Conservation (phyloP, 2,329 filamentous ascomycete genomes). For the Phoma sp. region DNA sequence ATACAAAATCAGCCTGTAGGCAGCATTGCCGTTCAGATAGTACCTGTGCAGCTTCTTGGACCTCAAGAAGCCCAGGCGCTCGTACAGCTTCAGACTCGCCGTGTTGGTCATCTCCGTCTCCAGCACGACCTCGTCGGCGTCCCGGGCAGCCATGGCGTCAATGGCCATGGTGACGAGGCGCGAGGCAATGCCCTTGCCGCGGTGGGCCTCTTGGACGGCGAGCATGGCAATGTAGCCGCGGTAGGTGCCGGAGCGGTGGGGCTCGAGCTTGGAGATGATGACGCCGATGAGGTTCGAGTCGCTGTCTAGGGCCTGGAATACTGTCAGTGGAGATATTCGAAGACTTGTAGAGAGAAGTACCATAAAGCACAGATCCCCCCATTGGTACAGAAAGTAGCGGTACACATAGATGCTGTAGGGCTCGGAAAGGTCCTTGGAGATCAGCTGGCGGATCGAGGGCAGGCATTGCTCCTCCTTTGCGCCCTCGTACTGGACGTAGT, state of each 20-base stretch:
- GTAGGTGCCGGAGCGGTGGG: conserved; percentile 83
- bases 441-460: conserved; percentile 86
- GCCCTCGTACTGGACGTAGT: conserved; percentile 67
- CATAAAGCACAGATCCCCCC: conserved; percentile 97
- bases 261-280: conserved; percentile 92
- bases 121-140: conserved; percentile 92
- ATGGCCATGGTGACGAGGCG: conserved; percentile 88
- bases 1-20: conserved; percentile 85
- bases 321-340: too few species aligned
- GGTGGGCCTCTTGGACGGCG: conserved; percentile 80
- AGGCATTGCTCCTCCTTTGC: conserved; percentile 72
- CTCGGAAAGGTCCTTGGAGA: conserved; percentile 95
- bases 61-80: conserved; percentile 87
- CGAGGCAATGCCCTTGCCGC: conserved; percentile 85
- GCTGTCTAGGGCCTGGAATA: conserved; percentile 41
- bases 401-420: conserved; percentile 99
- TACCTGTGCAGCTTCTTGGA: conserved; percentile 95
- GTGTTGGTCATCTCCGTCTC: conserved; percentile 95
- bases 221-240: conserved; percentile 99
- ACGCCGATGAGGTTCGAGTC: conserved; percentile 77
- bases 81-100: conserved; percentile 90
- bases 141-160: conserved; percentile 82
- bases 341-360: too few species aligned
- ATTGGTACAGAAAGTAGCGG: conserved; percentile 96
- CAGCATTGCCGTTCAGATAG: conserved; percentile 95